Conservation (phyloP, 2,329 filamentous ascomycete species). For the Trichoderma semiorbis region DNA sequence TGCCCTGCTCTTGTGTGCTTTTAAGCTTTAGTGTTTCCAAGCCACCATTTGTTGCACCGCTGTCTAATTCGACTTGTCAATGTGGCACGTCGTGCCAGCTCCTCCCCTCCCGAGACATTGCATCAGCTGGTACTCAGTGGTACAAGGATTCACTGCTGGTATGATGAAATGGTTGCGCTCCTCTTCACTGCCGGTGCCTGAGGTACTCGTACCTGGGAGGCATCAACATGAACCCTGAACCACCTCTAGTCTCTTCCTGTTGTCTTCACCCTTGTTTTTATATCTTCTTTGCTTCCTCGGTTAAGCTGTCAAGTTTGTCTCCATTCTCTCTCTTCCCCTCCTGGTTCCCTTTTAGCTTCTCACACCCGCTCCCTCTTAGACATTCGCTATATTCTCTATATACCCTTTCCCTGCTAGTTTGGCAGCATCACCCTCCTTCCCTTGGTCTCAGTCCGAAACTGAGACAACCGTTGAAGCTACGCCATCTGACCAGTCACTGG, state of each 20-base stretch:
- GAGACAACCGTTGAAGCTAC: not conserved
- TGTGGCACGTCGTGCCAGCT: not conserved
- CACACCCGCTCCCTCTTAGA: not conserved
- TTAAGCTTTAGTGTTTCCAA: slow-evolving; percentile 4
- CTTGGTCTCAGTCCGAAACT: not conserved
- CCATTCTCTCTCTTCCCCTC: not conserved
- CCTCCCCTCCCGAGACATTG: slow-evolving; percentile 12
- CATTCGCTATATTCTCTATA: not conserved
- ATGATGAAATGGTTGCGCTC: not conserved
- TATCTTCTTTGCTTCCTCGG: not conserved
- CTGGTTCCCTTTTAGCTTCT: not conserved
- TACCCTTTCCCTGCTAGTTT: not conserved
- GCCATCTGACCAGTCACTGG: not conserved
- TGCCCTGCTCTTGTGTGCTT: not conserved
- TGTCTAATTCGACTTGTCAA: not conserved
- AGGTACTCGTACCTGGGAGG: not conserved
- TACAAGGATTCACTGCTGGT: slow-evolving; percentile 1
- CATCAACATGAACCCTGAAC: not conserved
- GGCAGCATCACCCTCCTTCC: not conserved
- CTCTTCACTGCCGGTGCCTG: not conserved
- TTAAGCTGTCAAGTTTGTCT: not conserved
- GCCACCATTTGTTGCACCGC: slow-evolving; percentile 5
- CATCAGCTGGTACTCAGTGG: slow-evolving; percentile 7
- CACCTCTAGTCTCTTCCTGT: not conserved
- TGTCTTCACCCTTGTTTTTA: not conserved